These are phyloP conservation scores for Backusella mclennaniae DNA, from an alignment of 192 early-diverging fungal species.

Conservation along the genomic window DNA sequence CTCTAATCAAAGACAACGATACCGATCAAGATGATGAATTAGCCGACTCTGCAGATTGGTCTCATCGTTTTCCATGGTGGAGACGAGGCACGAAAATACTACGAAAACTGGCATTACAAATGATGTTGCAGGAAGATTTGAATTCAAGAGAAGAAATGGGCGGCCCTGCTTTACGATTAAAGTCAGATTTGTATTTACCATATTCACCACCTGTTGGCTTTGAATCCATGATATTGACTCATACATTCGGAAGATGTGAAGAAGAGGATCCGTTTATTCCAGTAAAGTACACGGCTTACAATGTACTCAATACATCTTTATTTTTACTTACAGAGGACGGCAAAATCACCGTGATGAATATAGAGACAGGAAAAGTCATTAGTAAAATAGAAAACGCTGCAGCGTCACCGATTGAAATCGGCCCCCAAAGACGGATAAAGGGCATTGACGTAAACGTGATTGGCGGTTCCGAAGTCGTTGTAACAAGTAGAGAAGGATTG, in stretches of 20 bases:
- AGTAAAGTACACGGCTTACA: slow-evolving; percentile 38
- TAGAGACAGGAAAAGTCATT: slow-evolving; percentile 33
- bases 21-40: neutral
- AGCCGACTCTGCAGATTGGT: neutral
- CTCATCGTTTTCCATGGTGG: slow-evolving; percentile 27
- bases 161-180: neutral
- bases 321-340: slow-evolving; percentile 37
- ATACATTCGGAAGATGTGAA: slow-evolving; percentile 9
- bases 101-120: slow-evolving; percentile 7
- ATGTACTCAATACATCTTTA: slow-evolving; percentile 28
- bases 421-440: neutral
- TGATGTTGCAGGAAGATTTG: neutral
- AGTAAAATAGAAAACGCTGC: slow-evolving; percentile 25
- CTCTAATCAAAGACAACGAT: neutral
- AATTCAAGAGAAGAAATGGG: neutral
- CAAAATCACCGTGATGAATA: slow-evolving; percentile 31
- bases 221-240: slow-evolving; percentile 4
- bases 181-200: neutral
- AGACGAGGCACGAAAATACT: slow-evolving; percentile 7
- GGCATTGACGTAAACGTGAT: slow-evolving; percentile 39
- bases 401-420: slow-evolving; percentile 1
- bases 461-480: slow-evolving; percentile 31
- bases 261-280: slow-evolving; percentile 3
- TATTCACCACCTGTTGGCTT: slow-evolving; percentile 6
- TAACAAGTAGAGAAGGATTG: slow-evolving; percentile 32